Conservation (phyloP, 805 yeast genomes). For the Candida vartiovaarae region DNA sequence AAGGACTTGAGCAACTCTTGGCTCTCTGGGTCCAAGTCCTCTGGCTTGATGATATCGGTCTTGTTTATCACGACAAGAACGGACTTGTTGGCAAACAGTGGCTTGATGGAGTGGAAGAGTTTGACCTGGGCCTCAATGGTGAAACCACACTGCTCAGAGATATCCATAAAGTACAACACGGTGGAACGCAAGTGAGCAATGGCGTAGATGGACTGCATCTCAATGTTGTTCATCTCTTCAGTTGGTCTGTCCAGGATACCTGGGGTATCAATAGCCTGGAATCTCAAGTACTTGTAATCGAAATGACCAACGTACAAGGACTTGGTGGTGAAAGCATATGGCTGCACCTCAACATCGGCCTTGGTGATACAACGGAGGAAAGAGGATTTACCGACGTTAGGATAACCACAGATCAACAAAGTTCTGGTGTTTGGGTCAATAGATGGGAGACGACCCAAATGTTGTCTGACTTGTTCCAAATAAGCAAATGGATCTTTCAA, state of each 20-base stretch:
- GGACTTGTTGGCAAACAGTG: conserved; percentile 92
- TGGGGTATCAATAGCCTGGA: conserved; percentile 99
- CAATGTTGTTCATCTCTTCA: conserved; percentile 99
- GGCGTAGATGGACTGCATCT: conserved; percentile 98
- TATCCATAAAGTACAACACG: conserved; percentile 95
- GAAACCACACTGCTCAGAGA: conserved; percentile 98
- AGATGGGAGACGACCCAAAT: conserved; percentile 94
- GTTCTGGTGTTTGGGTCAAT: conserved; percentile 99
- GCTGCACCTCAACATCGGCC: conserved; percentile 99
- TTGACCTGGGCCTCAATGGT: conserved; percentile 96
- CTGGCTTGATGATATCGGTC: conserved; percentile 81
- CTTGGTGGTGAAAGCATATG: conserved; percentile 98
- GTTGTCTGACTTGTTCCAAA: conserved; percentile 98
- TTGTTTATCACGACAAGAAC: conserved; percentile 95
- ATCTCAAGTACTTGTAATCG: conserved; percentile 94
- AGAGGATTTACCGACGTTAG: conserved; percentile 98
- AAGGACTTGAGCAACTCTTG: conserved; percentile 66
- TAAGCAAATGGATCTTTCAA: conserved; percentile 89
- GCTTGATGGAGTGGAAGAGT: conserved; percentile 94
- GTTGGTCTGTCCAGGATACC: conserved; percentile 98
- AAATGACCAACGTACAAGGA: conserved; percentile 97
- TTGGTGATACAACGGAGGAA: conserved; percentile 89
- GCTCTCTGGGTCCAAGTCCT: conserved; percentile 73
- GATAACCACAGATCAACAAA: conserved; percentile 94
- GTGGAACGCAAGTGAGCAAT: conserved; percentile 97